Percentiles rank a stretch among this genome's conserved stretches.
Evolutionary conservation across 768 basidiomycete genomes (phyloP).

Genomic region (Coprinopsis sp.): DNA sequence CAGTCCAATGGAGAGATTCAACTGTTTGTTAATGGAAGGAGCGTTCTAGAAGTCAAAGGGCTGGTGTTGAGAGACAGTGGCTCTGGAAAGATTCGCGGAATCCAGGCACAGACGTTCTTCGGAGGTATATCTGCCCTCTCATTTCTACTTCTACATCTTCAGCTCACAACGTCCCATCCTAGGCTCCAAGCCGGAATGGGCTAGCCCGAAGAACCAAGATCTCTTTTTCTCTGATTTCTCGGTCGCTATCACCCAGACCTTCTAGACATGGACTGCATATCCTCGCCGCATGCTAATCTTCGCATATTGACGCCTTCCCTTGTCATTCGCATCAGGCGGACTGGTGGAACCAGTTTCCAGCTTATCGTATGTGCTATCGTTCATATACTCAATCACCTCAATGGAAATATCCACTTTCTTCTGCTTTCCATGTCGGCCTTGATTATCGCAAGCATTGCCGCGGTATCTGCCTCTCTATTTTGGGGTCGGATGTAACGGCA

Average conservation of each 20-base stretch:
- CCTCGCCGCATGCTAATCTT: too few species aligned
- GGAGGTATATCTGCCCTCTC: slow-evolving; percentile 9
- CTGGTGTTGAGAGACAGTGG: slow-evolving; percentile 5
- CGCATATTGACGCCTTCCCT: too few species aligned
- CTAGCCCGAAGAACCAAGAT: slow-evolving; percentile 57
- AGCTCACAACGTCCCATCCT: not conserved
- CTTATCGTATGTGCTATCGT: too few species aligned
- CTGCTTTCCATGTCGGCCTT: too few species aligned
- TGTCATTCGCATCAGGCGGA: too few species aligned
- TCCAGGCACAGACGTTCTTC: slow-evolving; percentile 11
- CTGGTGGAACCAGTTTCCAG: too few species aligned
- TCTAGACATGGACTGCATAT: slow-evolving; percentile 32
- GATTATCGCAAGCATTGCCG: too few species aligned
- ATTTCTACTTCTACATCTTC: not conserved
- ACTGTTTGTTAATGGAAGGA: slow-evolving; percentile 54
- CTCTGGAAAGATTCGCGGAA: slow-evolving; percentile 2
- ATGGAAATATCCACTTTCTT: too few species aligned
- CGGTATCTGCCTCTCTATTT: too few species aligned
- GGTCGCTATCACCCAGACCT: slow-evolving; percentile 49
- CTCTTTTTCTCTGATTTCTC: slow-evolving; percentile 70
- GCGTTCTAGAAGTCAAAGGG: slow-evolving; percentile 1
- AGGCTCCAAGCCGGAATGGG: slow-evolving; percentile 26
- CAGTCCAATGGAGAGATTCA: slow-evolving; percentile 67
- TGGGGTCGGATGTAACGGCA: too few species aligned
- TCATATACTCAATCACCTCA: too few species aligned